These are phyloP conservation scores for Xylariaceae sp. DNA, from an alignment of 2,329 filamentous ascomycete genomes.

Conservation along the genomic window DNA sequence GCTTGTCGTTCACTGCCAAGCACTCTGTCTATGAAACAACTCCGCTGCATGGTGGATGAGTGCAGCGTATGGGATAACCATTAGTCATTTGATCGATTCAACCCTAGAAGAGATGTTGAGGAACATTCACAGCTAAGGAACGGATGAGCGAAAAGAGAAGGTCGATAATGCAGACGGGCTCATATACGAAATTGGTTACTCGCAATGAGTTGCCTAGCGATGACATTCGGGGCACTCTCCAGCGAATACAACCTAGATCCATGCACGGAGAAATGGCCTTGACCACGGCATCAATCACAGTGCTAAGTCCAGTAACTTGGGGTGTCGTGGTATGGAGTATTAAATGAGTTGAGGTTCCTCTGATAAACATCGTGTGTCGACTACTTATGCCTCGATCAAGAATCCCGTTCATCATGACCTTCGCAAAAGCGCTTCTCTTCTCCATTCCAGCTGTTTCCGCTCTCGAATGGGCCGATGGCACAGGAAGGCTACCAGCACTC, in stretches of 20 bases:
- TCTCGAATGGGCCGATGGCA: constrained; percentile 17
- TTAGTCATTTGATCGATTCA: background rate
- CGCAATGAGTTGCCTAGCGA: background rate
- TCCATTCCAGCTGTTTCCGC: constrained; percentile 10
- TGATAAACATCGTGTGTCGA: background rate
- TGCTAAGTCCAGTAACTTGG: background rate
- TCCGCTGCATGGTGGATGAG: background rate
- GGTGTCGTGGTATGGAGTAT: background rate
- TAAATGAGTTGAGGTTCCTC: background rate
- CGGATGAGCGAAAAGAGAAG: constrained; percentile 3
- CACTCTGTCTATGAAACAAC: background rate
- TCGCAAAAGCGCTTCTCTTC: constrained; percentile 5
- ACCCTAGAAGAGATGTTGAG: background rate
- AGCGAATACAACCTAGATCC: constrained; percentile 1
- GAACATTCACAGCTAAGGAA: background rate
- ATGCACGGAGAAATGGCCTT: constrained; percentile 1
- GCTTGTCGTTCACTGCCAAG: background rate
- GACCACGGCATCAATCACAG: background rate
- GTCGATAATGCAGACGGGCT: background rate
- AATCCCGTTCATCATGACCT: background rate
- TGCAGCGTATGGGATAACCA: background rate
- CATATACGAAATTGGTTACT: constrained; percentile 6
- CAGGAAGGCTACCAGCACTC: constrained; percentile 35
- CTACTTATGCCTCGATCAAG: background rate
- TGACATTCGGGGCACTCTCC: background rate